Conservation (phyloP, 345 rosid genomes). For the Theobroma cacao region DNA sequence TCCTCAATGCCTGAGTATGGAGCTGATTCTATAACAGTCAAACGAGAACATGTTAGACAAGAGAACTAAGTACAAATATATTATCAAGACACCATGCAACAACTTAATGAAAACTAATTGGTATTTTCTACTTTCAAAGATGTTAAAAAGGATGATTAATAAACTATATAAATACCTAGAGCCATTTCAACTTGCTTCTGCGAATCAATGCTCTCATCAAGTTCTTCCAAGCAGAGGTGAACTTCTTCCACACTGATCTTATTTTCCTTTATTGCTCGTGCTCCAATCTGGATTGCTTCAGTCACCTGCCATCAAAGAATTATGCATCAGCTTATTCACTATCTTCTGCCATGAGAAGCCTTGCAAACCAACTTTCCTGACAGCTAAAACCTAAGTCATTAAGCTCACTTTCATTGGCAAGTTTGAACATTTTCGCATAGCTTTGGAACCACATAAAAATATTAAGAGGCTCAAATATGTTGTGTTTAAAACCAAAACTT, state of each 20-base stretch:
- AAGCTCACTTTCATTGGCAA: neutral
- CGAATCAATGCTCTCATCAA: slow-evolving; percentile 63
- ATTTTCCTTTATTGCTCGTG: slow-evolving; percentile 63
- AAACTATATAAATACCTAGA: slow-evolving; percentile 41
- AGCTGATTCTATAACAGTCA: slow-evolving; percentile 44
- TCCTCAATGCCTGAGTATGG: slow-evolving; percentile 53
- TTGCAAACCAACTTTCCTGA: neutral
- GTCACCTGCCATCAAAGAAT: slow-evolving; percentile 49
- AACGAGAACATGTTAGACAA: slow-evolving; percentile 12
- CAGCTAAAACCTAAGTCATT: neutral
- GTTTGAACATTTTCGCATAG: neutral
- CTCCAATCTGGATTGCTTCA: slow-evolving; percentile 83
- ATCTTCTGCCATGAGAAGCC: slow-evolving; percentile 5
- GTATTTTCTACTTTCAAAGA: neutral
- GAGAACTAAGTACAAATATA: neutral
- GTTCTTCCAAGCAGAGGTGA: slow-evolving; percentile 66
- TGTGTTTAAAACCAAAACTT: neutral
- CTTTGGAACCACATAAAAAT: neutral
- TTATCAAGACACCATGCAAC: neutral
- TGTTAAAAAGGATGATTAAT: neutral
- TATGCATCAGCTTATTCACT: neutral
- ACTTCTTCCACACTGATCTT: slow-evolving; percentile 75
- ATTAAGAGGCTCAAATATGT: neutral
- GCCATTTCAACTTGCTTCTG: slow-evolving; percentile 73
- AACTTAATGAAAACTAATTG: neutral